Evolutionary conservation across 805 yeast genomes (phyloP), one percentile per base, ranked within the genome.

Genomic region (Saitoella complicata): DNA sequence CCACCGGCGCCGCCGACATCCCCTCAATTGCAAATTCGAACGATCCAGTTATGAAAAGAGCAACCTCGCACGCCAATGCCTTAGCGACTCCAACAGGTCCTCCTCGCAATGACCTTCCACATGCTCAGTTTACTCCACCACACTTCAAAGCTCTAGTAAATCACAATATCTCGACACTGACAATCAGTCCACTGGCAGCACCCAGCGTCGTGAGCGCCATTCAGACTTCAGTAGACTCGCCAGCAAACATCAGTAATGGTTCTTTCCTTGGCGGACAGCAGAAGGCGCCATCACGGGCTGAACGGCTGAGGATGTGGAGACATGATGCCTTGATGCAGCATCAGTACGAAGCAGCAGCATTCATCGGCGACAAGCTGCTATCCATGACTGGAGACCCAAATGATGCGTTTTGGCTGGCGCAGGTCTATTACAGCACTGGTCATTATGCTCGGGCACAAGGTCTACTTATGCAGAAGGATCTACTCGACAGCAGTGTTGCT

Each of bases 371-470:
- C 63, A 88, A 87, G 55, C 83, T 91, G 6, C 69, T 84, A 38
- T 73, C 86, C 1, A 64, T 91, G 48, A 86, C 96, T 6, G 51
- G 55, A 47, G 95, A 87, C 56, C 81, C 95, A 9, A 83, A 80
- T 55, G 97, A 88, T 58, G 95, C 95, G 7, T 88, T 85, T 60
- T 87, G 96, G 95, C 68, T 88, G 32, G 95, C 95, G 0, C 95
- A 88, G 63, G 94, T 82, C 4, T 77, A 80, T 58, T 84, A 76
- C 59, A 67, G 76, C 45, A 75, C 75, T 45, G 88, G 88, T 7
- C 75, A 81, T 56, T 86, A 75, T 60, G 70, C 78, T 37, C 68
- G 95, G 33, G 95, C 94, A 1, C 72, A 85, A 43, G 78, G 77
- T 50, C 61, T 87, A 38, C 67, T 88, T 13, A 62, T 75, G 11